Evolutionary conservation across 345 rosid genomes (phyloP), one percentile per base, ranked within the genome.

Genomic region (Eucalyptus fibrosa): DNA sequence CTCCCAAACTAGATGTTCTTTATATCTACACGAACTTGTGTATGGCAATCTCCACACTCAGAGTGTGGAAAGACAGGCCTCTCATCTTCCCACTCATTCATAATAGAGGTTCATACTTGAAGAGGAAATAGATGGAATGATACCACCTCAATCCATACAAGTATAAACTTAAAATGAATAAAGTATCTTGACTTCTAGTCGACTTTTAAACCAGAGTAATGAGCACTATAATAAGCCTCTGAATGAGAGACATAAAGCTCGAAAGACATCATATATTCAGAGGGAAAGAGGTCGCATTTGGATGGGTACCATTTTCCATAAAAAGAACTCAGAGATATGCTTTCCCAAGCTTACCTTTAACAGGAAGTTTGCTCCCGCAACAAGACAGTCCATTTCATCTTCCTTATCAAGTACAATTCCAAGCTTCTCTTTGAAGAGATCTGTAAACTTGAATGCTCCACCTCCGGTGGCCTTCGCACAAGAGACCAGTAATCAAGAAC

Each of bases 371-470:
- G 96, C 99, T 90, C 99, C 99, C 7, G 94, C 94, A 51, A 97
- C 99, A 88, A 98, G 98, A 91, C 96, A 96, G 90, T 95, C 95
- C 99, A 98, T 97, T 92, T 98, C 99, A 86, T 95, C 99, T 93
- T 96, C 97, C 92, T 98, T 98, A 90, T 96, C 99, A 77, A 98
- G 95, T 92, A 92, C 47, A 88, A 96, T 92, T 13, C 97, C 98
- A 87, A 98, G 98, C 91, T 95, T 95, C 90, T 97, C 99, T 87
- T 95, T 95, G 91, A 98, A 95, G 34, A 97, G 97, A 89, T 98
- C 97, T 2, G 99, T 93, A 93, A 96, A 98, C 92, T 95, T 97
- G 95, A 93, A 95, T 26, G 99, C 99, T 89, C 99, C 99, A 50
- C 99, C 99, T 65, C 99, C 99, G 89, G 99, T 98, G 89, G 99